Percentiles rank a stretch among this genome's conserved stretches.
These are phyloP conservation scores for Biscogniauxia sp. DNA, from an alignment of 2,329 filamentous ascomycete species.

Conservation along the genomic window DNA sequence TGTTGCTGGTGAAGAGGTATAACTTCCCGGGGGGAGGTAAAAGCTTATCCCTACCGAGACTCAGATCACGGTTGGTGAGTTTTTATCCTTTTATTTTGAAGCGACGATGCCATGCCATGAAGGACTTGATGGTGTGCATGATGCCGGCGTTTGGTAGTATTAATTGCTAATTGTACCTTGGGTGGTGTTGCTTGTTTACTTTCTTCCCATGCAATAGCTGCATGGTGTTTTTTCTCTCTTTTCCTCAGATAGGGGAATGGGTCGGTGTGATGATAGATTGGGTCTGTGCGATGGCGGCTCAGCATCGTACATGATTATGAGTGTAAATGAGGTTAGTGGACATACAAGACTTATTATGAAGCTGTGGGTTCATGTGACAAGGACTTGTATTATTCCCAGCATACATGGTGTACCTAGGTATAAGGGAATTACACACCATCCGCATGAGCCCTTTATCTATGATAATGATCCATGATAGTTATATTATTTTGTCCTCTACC, in stretches of 20 bases:
- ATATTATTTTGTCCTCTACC: no score
- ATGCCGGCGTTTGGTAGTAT: neutral
- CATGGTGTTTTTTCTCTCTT: neutral
- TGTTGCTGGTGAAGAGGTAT: constrained; percentile 58
- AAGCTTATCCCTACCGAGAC: neutral
- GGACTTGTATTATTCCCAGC: no score
- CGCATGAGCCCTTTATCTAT: no score
- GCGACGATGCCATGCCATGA: neutral
- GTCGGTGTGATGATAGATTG: neutral
- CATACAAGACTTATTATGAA: neutral
- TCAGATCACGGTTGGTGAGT: neutral
- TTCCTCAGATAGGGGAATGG: neutral
- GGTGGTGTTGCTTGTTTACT: neutral
- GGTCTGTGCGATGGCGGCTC: neutral
- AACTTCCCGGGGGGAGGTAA: neutral
- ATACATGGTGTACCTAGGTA: no score
- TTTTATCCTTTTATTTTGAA: neutral
- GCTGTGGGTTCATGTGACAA: neutral
- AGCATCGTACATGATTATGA: neutral
- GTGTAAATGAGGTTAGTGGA: neutral
- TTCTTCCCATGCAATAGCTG: neutral
- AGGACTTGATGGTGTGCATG: neutral
- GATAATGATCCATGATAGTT: no score
- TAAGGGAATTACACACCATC: no score
- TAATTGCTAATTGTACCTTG: neutral